These are phyloP conservation scores for Erigeron canadensis DNA, from an alignment of 129 eudicot species.

Conservation along the genomic window DNA sequence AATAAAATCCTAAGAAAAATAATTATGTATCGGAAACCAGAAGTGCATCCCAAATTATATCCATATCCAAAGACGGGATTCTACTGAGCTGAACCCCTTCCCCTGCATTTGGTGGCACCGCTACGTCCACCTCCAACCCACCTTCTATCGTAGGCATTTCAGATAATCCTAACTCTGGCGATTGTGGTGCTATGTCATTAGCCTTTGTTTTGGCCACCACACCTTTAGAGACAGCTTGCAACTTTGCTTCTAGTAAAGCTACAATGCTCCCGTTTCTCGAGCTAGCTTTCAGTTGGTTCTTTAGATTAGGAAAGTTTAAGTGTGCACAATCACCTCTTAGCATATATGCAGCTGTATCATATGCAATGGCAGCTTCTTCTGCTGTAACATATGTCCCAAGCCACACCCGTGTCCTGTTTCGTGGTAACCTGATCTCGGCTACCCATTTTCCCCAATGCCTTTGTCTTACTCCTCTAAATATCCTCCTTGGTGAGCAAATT, in stretches of 20 bases:
- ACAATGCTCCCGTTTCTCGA: conserved; percentile 46
- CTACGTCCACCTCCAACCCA: conserved; percentile 20
- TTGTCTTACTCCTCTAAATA: conserved; percentile 85
- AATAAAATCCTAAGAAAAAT: conserved; percentile 20
- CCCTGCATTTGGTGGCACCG: conserved; percentile 29
- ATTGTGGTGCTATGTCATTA: conserved; percentile 12
- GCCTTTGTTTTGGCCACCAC: conserved; percentile 12
- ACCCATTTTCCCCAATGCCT: conserved; percentile 99
- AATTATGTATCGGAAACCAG: conserved; percentile 56
- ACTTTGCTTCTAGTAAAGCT: conserved; percentile 75
- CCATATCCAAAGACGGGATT: conserved; percentile 95
- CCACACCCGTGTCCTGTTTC: conserved; percentile 85
- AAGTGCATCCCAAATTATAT: conserved; percentile 87
- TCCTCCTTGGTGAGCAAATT: conserved; percentile 40
- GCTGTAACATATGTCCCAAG: conserved; percentile 83
- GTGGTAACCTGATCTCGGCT: conserved; percentile 78
- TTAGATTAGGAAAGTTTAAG: conserved; percentile 73
- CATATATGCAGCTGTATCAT: conserved; percentile 85
- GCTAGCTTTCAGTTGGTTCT: conserved; percentile 57
- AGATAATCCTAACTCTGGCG: neutral
- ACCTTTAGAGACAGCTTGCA: conserved; percentile 43
- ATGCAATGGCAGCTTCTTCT: conserved; percentile 87
- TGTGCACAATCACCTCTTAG: conserved; percentile 81
- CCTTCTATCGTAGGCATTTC: conserved; percentile 6
- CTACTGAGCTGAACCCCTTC: conserved; percentile 76